phyloP scores from a whole-genome alignment of 768 basidiomycete genomes.

The Ramaria rubella region DNA sequence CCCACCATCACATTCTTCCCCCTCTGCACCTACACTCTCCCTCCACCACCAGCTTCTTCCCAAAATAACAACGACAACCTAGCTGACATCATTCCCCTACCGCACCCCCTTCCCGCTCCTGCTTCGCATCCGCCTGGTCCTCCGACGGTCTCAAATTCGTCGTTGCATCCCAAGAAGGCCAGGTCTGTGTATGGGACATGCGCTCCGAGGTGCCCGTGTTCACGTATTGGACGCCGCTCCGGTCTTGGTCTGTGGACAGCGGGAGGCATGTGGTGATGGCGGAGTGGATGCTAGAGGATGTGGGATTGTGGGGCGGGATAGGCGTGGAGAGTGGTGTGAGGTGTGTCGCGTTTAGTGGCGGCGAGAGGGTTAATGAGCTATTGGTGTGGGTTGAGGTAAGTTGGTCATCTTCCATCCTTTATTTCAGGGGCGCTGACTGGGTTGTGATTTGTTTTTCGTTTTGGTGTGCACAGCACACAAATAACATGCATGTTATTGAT shows the following conservation, averaged over 20 bases:
- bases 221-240: conserved; percentile 47
- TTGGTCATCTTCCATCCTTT: no score
- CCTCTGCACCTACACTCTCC: conserved; percentile 62
- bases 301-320: no score
- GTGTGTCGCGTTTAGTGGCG: no score
- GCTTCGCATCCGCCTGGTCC: conserved; percentile 77
- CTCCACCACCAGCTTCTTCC: conserved; percentile 33
- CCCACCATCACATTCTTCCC: conserved; percentile 53
- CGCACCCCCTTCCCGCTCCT: conserved; percentile 31
- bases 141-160: conserved; percentile 72
- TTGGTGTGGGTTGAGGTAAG: no score
- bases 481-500: no score
- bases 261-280: conserved; percentile 19
- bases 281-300: conserved; percentile 47
- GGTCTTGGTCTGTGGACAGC: conserved; percentile 21
- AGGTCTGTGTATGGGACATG: conserved; percentile 79
- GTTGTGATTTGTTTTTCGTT: no score
- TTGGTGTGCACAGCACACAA: no score
- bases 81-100: background rate
- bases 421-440: no score
- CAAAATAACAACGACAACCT: background rate
- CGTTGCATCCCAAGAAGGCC: conserved; percentile 76
- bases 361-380: no score
- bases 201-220: conserved; percentile 65
- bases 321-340: no score